Evolutionary conservation across 331 rosid genomes (phyloP).

Genomic region (Telfairia occidentalis): DNA sequence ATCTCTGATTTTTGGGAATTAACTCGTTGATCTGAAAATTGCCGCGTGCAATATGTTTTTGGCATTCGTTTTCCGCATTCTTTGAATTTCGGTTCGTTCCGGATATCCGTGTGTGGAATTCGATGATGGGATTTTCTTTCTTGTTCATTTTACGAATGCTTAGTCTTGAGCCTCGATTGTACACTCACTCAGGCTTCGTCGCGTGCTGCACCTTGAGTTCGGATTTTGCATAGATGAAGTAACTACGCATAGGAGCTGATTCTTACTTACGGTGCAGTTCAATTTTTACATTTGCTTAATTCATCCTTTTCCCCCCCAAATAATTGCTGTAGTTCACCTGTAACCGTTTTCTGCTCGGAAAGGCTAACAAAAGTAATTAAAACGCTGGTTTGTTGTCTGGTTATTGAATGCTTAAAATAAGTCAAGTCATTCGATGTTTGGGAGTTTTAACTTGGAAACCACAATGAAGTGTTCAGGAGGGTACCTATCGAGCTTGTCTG

Average conservation of each 20-base stretch:
- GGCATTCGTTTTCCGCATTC: slow-evolving; percentile 16
- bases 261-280: not conserved
- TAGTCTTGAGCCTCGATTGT: not conserved
- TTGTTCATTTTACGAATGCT: not conserved
- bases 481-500: not conserved
- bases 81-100: slow-evolving; percentile 9
- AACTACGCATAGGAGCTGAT: not conserved
- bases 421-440: not conserved
- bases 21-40: slow-evolving; percentile 52
- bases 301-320: not conserved
- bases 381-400: not conserved
- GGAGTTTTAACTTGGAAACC: not conserved
- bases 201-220: not conserved
- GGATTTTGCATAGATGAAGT: not conserved
- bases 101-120: slow-evolving; percentile 20
- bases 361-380: not conserved
- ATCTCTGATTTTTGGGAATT: slow-evolving; percentile 24
- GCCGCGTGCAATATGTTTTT: slow-evolving; percentile 20
- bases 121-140: not conserved
- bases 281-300: slow-evolving; percentile 2
- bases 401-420: not conserved
- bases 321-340: not conserved
- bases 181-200: not conserved
- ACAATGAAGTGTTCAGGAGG: not conserved
- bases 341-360: not conserved